These are phyloP conservation scores for Penicillium palitans DNA, from an alignment of 2,329 filamentous ascomycete species.

Conservation along the genomic window DNA sequence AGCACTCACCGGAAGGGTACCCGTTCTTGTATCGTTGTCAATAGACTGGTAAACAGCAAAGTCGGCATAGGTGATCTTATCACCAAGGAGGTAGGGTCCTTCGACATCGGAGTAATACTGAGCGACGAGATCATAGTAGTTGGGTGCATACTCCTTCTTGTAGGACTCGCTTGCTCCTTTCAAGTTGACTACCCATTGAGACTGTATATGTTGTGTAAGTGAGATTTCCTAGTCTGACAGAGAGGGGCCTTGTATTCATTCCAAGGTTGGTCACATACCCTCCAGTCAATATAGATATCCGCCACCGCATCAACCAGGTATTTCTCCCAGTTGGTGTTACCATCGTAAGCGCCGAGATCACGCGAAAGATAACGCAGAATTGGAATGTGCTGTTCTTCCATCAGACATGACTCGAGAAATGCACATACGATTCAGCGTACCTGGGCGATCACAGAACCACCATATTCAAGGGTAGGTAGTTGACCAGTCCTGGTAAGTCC, in stretches of 20 bases:
- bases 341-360: neutral
- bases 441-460: neutral
- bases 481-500: neutral
- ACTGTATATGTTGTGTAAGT: neutral
- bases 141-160: neutral
- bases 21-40: constrained; percentile 40
- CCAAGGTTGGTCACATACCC: neutral
- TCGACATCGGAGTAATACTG: constrained; percentile 13
- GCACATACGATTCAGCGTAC: neutral
- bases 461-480: neutral
- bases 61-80: constrained; percentile 41
- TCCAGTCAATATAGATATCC: neutral
- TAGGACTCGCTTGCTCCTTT: neutral
- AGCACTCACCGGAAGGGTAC: constrained; percentile 32
- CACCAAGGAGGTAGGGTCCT: constrained; percentile 42
- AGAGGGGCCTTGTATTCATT: neutral
- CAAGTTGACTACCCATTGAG: neutral
- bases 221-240: neutral
- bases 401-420: neutral
- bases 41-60: constrained; percentile 45
- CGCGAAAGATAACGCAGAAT: neutral
- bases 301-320: neutral
- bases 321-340: neutral
- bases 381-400: neutral
- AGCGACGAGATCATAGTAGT: neutral